Conservation (phyloP, 495 filamentous ascomycete species). For the Parachaetomium inaequale region DNA sequence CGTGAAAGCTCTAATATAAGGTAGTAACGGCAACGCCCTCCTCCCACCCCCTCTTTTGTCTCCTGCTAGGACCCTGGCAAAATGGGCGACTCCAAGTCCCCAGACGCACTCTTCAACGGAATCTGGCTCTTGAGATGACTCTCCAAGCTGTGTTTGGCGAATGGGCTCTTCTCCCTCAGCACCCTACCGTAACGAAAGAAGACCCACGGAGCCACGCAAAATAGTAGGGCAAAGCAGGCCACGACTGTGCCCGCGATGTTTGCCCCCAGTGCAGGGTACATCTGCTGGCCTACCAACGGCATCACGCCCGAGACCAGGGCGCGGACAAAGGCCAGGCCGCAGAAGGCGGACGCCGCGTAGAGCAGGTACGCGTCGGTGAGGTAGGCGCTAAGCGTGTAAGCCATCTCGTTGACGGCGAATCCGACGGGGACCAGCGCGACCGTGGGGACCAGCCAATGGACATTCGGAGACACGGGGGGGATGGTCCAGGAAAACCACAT, state of each 20-base stretch:
- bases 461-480: neutral
- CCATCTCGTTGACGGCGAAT: slow-evolving; percentile 6
- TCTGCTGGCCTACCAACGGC: neutral
- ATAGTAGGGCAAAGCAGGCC: neutral
- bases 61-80: neutral
- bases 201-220: neutral
- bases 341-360: neutral
- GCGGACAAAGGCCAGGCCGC: neutral
- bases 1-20: no score
- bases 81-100: neutral
- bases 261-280: neutral
- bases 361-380: neutral
- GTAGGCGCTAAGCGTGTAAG: slow-evolving; percentile 4
- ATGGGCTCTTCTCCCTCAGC: slow-evolving; percentile 2
- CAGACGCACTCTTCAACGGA: neutral
- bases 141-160: slow-evolving; percentile 2
- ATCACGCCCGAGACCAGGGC: neutral
- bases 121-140: neutral
- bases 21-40: no score
- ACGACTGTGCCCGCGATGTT: neutral
- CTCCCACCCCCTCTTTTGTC: no score
- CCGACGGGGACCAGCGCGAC: neutral
- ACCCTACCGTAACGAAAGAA: neutral
- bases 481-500: neutral
- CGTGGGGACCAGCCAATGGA: slow-evolving; percentile 1